Conservation (phyloP, 1,139 yeast species). For the Zygosaccharomyces pseudobailii region DNA sequence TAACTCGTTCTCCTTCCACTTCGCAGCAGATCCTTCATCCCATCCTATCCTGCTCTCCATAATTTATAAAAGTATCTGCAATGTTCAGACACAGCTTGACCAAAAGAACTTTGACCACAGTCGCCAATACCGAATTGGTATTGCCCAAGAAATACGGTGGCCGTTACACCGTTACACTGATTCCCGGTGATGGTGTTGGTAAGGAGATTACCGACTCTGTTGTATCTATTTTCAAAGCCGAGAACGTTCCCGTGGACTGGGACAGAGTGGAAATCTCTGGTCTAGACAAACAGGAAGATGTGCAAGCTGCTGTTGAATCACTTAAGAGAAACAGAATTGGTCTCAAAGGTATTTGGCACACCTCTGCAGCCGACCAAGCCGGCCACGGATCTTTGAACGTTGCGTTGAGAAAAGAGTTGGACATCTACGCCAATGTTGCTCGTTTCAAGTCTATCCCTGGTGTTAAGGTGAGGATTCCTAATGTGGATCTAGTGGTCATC, state of each 20-base stretch:
- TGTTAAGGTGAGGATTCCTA: constrained; percentile 80
- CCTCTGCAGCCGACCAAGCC: constrained; percentile 70
- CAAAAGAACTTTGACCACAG: constrained; percentile 37
- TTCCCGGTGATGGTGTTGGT: constrained; percentile 97
- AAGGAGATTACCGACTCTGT: constrained; percentile 94
- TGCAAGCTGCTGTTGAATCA: constrained; percentile 84
- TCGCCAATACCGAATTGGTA: constrained; percentile 50
- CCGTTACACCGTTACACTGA: constrained; percentile 82
- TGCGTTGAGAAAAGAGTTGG: constrained; percentile 93
- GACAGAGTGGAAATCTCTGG: constrained; percentile 90
- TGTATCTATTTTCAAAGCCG: constrained; percentile 76
- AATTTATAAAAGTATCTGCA: neutral
- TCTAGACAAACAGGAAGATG: constrained; percentile 56
- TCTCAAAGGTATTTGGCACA: constrained; percentile 90
- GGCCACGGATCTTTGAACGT: constrained; percentile 86
- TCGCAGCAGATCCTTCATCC: neutral
- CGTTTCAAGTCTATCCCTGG: constrained; percentile 94
- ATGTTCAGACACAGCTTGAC: constrained; percentile 27
- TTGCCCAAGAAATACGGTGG: constrained; percentile 94
- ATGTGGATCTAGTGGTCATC: constrained; percentile 87
- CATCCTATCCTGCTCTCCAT: neutral
- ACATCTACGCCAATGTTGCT: constrained; percentile 90
- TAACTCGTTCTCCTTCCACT: neutral
- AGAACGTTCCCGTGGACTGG: constrained; percentile 88
- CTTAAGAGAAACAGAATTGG: constrained; percentile 96